Conservation (phyloP, 1,284 basidiomycete genomes). For the Rhodotorula sp. region DNA sequence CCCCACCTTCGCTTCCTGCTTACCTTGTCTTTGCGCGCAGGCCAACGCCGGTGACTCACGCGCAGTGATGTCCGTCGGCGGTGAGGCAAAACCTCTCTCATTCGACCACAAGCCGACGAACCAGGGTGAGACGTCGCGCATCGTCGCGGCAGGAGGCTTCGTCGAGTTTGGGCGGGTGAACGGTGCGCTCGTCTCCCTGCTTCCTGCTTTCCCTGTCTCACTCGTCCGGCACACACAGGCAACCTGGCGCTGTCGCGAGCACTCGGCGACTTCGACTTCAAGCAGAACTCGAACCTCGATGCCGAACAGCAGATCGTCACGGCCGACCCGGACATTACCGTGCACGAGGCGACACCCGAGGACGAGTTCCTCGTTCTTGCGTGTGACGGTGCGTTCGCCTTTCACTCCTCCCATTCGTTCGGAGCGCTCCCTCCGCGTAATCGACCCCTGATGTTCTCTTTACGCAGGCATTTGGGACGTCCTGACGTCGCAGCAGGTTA, state of each 20-base stretch:
- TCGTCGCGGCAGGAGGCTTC: conserved; percentile 91
- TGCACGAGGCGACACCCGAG: conserved; percentile 77
- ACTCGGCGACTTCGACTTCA: conserved; percentile 98
- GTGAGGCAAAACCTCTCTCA: conserved; percentile 83
- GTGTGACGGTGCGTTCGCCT: conserved; percentile 77
- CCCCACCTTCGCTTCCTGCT: background rate
- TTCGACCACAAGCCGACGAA: conserved; percentile 96
- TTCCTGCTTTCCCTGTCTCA: accelerated
- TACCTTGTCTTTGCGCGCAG: conserved; percentile 53
- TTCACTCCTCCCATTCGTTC: background rate
- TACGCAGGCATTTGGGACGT: conserved; percentile 95
- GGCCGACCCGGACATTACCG: conserved; percentile 85
- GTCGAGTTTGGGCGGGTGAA: conserved; percentile 98
- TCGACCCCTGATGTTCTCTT: conserved; percentile 24
- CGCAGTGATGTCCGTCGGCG: conserved; percentile 82
- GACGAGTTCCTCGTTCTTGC: conserved; percentile 96
- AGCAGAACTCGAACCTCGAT: conserved; percentile 79
- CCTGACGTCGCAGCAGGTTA: conserved; percentile 85
- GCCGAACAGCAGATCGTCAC: conserved; percentile 96
- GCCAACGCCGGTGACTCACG: conserved; percentile 98
- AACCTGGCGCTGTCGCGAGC: conserved; percentile 95
- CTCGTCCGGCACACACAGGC: conserved; percentile 58
- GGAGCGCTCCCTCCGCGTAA: no score
- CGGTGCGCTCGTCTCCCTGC: conserved; percentile 59
- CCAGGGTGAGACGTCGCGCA: conserved; percentile 79